Conservation (phyloP, 1,139 yeast genomes). For the Protomyces pachydermus region DNA sequence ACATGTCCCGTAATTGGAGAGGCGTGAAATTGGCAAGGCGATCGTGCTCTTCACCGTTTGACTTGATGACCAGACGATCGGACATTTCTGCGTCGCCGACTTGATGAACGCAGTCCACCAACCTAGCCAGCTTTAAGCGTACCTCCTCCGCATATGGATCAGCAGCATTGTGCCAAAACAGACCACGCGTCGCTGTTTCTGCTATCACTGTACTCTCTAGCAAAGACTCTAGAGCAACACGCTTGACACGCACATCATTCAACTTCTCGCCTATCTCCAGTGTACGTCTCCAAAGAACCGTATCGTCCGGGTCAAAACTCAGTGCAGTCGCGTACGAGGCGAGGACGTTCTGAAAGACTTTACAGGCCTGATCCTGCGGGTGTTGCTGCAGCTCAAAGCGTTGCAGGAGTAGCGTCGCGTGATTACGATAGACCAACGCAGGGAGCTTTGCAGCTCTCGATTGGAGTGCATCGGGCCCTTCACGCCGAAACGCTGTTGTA, state of each 20-base stretch:
- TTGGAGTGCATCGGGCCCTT: neutral
- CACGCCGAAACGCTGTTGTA: neutral
- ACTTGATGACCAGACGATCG: neutral
- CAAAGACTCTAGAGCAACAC: constrained; percentile 29
- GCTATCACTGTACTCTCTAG: neutral
- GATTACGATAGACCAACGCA: constrained; percentile 42
- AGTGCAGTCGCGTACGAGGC: constrained; percentile 36
- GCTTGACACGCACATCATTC: constrained; percentile 23
- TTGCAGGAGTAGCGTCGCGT: constrained; percentile 63
- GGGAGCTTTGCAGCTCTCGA: constrained; percentile 12
- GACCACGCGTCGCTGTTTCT: neutral
- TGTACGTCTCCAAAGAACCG: constrained; percentile 34
- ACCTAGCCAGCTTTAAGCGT: neutral
- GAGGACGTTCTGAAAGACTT: constrained; percentile 9
- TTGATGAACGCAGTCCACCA: neutral
- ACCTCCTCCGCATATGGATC: neutral
- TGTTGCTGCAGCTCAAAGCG: constrained; percentile 26
- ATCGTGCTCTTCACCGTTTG: neutral
- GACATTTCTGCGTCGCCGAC: neutral
- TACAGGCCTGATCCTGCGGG: neutral
- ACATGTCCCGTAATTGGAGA: neutral
- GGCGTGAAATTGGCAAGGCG: neutral
- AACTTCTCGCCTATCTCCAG: constrained; percentile 28
- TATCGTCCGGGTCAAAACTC: constrained; percentile 39
- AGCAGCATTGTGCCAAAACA: neutral